These are phyloP conservation scores for Irpex sp. DNA, from an alignment of 1,284 basidiomycete genomes.

Conservation along the genomic window DNA sequence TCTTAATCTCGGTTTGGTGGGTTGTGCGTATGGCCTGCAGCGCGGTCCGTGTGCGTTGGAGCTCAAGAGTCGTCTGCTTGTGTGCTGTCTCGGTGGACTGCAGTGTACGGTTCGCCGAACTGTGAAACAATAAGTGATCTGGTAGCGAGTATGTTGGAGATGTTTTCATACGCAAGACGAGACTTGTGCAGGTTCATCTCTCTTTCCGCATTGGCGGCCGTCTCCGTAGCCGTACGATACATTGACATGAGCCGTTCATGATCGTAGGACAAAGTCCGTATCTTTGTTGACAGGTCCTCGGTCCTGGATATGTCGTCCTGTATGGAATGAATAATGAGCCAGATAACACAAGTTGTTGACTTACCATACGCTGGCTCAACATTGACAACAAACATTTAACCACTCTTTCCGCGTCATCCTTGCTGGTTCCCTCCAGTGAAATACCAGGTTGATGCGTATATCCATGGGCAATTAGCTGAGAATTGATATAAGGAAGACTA, in stretches of 20 bases:
- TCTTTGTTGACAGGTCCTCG: constrained; percentile 72
- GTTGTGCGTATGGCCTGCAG: constrained; percentile 64
- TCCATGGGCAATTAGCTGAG: constrained; percentile 78
- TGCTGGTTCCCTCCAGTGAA: constrained; percentile 56
- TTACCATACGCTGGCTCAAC: constrained; percentile 75
- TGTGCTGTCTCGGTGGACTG: constrained; percentile 60
- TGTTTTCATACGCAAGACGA: constrained; percentile 52
- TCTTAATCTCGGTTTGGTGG: constrained; percentile 74
- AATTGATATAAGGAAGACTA: constrained; percentile 66
- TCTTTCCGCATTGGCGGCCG: constrained; percentile 65
- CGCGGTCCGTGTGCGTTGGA: constrained; percentile 62
- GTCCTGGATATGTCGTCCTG: constrained; percentile 81
- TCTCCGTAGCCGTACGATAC: constrained; percentile 52
- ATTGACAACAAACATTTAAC: constrained; percentile 78
- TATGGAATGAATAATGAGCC: no score
- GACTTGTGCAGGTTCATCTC: constrained; percentile 74
- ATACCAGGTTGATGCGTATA: constrained; percentile 64
- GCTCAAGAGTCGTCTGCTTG: constrained; percentile 63
- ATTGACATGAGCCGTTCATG: constrained; percentile 72
- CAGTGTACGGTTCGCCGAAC: constrained; percentile 49
- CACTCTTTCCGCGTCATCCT: constrained; percentile 59
- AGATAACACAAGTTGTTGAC: constrained; percentile 35
- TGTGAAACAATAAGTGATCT: constrained; percentile 23
- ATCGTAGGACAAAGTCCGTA: constrained; percentile 80
- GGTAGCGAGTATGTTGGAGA: no score